Evolutionary conservation across 306 rosid species (phyloP), one percentile per base, ranked within the genome.

Genomic region (Quercus dentata): DNA sequence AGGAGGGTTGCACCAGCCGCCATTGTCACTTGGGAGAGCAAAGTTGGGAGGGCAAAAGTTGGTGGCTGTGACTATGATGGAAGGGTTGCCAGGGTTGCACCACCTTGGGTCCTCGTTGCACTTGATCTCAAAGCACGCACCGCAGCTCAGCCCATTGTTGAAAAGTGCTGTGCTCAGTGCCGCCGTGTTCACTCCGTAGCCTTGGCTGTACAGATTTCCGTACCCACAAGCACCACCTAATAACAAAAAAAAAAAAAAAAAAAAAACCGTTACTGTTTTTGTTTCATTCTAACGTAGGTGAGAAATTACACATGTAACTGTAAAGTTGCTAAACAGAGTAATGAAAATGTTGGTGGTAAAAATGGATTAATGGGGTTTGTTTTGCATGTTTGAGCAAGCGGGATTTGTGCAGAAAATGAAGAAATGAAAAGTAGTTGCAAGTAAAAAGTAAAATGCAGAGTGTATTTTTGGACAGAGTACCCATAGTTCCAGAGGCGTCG

Each of bases 1-100:
- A 15, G 99, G 99, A 21, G 99, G 99, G 84, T 95, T 95, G 78
- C 98, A 93, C 99, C 99, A 95, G 1, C 99, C 99, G 56, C 99
- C 99, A 80, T 95, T 84, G 82, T 95, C 98, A 55, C 78, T 91
- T 5, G 98, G 90, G 2, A 73, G 93, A 70, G 99, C 99, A 21
- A 62, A 95, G 85, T 95, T 95, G 0, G 99, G 99, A 5, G 99
- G 99, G 51, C 98, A 95, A 71, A 95, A 95, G 83, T 95, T 95
- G 46, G 99, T 95, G 51, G 98, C 98, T 0, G 99, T 95, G 85
- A 95, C 64, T 1, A 93, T 27, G 46, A 95, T 95, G 28, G 98
- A 95, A 5, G 99, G 99, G 83, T 44, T 93, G 1, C 98, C 99
- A 0, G 98, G 91, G 83, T 88, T 85, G 82, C 99, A 95, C 99